These are phyloP conservation scores for Trametes versicolor DNA, from an alignment of 1,284 basidiomycete species.

Conservation along the genomic window DNA sequence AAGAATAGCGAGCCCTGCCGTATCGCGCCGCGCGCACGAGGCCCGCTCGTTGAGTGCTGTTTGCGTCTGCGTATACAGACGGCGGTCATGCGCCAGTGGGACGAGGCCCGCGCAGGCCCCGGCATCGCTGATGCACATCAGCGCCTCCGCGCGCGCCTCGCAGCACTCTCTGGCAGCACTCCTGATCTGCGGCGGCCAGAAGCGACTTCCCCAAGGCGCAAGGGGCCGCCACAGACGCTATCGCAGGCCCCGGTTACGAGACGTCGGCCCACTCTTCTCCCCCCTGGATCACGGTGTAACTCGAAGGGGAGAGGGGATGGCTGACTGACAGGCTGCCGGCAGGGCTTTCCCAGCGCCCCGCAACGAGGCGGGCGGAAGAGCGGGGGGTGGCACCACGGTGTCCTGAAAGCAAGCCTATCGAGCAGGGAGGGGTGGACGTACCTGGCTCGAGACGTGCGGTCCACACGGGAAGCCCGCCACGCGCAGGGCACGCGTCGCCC, in stretches of 20 bases:
- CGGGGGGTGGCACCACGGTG: conserved; percentile 5
- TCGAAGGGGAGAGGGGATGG: background rate
- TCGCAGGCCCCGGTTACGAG: background rate
- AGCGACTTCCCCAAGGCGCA: background rate
- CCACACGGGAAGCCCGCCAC: conserved; percentile 2
- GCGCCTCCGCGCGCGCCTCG: conserved; percentile 5
- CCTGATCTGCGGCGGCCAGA: conserved; percentile 21
- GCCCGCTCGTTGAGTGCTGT: background rate
- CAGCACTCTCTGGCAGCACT: background rate
- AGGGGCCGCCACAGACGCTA: background rate
- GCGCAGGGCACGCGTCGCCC: conserved; percentile 7
- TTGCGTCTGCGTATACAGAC: conserved; percentile 6
- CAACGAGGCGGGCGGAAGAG: conserved; percentile 9
- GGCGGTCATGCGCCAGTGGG: conserved; percentile 1
- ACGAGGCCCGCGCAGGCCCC: conserved; percentile 11
- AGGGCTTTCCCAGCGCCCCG: background rate
- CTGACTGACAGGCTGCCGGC: too few species aligned
- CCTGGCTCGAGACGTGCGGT: conserved; percentile 5
- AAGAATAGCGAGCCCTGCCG: conserved; percentile 1
- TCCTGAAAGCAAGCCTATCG: conserved; percentile 3
- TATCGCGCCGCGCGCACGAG: background rate
- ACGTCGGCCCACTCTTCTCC: background rate
- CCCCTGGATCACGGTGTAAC: background rate
- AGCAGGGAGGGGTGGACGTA: conserved; percentile 7
- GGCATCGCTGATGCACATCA: conserved; percentile 25